Evolutionary conservation across 257 asterid species (phyloP), one percentile per base, ranked within the genome.

Genomic region (Nicotiana tabacum): DNA sequence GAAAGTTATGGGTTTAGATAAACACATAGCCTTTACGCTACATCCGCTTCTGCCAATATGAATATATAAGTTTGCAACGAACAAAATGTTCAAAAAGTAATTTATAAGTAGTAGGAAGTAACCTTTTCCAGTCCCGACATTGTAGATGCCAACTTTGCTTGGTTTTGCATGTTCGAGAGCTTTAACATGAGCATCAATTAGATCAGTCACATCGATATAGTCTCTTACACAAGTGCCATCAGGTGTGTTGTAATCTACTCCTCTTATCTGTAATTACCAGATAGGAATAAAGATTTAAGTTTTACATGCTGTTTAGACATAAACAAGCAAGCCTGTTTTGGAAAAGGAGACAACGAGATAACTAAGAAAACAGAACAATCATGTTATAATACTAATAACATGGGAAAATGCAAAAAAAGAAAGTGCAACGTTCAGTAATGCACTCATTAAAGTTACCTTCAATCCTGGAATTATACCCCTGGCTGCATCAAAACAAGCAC

Each of bases 401-500:
- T 4, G 37, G 37, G 37, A 33, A 33, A 33, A 33, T 33, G 37
- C 37, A 33, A 33, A 33, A 33, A 33, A 33, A 33, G 37, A 33
- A 33, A 33, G 37, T 35, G 39, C 6, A 35, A 35, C 39, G 6
- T 35, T 21, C 78, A 43, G 35, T 24, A 39, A 69, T 70, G 2
- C 58, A 70, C 9, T 17, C 43, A 21, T 21, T 46, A 21, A 7
- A 24, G 80, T 66, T 83, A 93, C 98, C 97, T 95, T 93, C 66
- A 95, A 65, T n/a, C 98, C 98, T 12, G 97, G 93, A 84, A 93
- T 95, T 12, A 95, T 95, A 51, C 97, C 97, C 83, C 98, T 87
- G 56, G 98, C 98, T 67, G 98, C 98, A 89, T 95, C 98, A 72
- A 95, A 95, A 85, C 98, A 95, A 85, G 98, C 98, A 33, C 98